Base-by-base conservation (phyloP, 2,329 filamentous ascomycete genomes). In the Sclerotinia spermophila region DNA sequence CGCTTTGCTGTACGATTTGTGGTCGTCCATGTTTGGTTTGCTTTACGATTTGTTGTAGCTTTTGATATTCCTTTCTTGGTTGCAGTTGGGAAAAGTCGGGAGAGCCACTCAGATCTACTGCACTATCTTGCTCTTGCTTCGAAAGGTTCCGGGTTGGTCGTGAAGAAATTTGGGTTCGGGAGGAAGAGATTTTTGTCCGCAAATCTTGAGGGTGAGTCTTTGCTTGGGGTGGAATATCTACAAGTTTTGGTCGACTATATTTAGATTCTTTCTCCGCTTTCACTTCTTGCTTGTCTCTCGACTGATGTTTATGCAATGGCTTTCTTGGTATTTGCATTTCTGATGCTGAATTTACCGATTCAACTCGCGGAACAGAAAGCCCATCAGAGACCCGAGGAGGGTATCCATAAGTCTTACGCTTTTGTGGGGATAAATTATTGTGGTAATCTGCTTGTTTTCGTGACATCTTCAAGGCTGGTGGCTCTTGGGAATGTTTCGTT, bases 61-160 rank as follows among this genome's bases (percentile, higher is more conserved):
- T 27, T 0, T 27, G 24, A 51, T 15, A 3, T 51, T 15, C 48
- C 2, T 51, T n/a, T 6, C 11, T 51, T 51, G 24, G 48, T 5
- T 2, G 24, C 24, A 17, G 3, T 11, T 51, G 2, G 5, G n/a
- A 24, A 51, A 51, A 27, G 5, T 51, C 24, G 13, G 48, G 15
- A 13, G 27, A 51, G 5, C 27, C 48, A 0, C 13, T 6, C 48
- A 0, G n/a, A 3, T 6, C 10, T 13, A 0, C 24, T 51, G n/a
- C 24, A 13, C n/a, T 27, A 15, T 27, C 15, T 51, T 27, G 0
- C n/a, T n/a, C n/a, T n/a, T n/a, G n/a, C n/a, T n/a, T 17, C 1
- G 11, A 27, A 15, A 13, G 24, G 11, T 11, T 15, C 7, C 11
- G 11, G 5, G 48, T 5, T 3, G 24, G 5, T 27, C 24, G 5